phyloP scores from a whole-genome alignment of 225 moss, liverwort and hornwort species.

The Anthoceros angustus region DNA sequence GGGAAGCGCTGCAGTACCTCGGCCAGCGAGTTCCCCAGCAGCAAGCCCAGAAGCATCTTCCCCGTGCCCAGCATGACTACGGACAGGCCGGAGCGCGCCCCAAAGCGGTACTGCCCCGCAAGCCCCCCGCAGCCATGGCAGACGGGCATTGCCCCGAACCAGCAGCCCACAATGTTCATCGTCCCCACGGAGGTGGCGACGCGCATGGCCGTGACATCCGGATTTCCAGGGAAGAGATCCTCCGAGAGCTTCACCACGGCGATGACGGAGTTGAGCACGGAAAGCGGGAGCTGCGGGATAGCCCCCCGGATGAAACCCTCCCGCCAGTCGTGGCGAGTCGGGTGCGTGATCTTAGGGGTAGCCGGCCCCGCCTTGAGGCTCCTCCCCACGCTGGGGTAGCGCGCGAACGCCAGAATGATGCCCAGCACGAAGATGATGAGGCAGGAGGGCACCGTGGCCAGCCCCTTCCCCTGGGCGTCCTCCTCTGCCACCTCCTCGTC shows the following conservation, averaged over 20 bases:
- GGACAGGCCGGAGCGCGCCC: slow-evolving; percentile 52
- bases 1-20: slow-evolving; percentile 44
- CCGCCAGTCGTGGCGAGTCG: slow-evolving; percentile 50
- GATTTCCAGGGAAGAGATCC: slow-evolving; percentile 57
- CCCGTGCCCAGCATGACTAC: slow-evolving; percentile 53
- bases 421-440: slow-evolving; percentile 54
- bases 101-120: slow-evolving; percentile 79
- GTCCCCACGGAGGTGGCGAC: slow-evolving; percentile 37
- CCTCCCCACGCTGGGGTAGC: slow-evolving; percentile 27
- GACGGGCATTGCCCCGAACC: slow-evolving; percentile 79
- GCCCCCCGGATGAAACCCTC: slow-evolving; percentile 61
- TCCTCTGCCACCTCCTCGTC: slow-evolving; percentile 7
- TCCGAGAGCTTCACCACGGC: slow-evolving; percentile 68
- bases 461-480: slow-evolving; percentile 15
- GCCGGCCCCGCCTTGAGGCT: slow-evolving; percentile 39
- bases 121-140: slow-evolving; percentile 89
- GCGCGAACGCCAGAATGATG: slow-evolving; percentile 34
- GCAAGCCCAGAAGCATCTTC: slow-evolving; percentile 40
- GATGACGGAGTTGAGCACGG: slow-evolving; percentile 71
- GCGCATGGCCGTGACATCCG: neutral
- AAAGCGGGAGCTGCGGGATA: slow-evolving; percentile 68
- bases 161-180: slow-evolving; percentile 81
- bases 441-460: slow-evolving; percentile 29
- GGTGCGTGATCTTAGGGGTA: slow-evolving; percentile 17
- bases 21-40: slow-evolving; percentile 51